Base-by-base conservation (phyloP, 768 basidiomycete species). In the Pisolithus marmoratus region DNA sequence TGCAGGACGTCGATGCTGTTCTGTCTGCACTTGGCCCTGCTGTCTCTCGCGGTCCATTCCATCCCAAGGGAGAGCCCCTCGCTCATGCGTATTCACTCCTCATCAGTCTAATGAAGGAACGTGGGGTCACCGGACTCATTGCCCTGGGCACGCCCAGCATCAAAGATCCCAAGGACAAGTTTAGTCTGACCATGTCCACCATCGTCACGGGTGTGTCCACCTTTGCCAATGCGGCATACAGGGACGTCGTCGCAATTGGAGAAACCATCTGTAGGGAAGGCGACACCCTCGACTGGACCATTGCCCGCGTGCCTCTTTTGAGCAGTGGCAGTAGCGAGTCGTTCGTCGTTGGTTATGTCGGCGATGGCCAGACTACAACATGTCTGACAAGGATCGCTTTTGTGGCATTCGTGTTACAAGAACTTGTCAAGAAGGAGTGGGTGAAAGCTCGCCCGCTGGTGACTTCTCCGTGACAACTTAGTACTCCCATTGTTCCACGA, bases 101-200 rank as follows among this genome's bases (percentile, higher is more conserved):
- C 58, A 72, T 90, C 57, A 73, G 74, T 19, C 50, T 74, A 46
- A 85, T 88, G 85, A 68, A 72, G 51, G 64, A 71, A 29, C 70
- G 74, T 34, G 59, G 66, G 29, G 72, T 87, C 54, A 78, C 71
- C 37, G 80, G 86, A 5, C 73, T 89, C 58, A 75, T 90, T 46
- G 74, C 76, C 23, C 79, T 90, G 15, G 84, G 84, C 11, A 87
- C 87, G 1, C 68, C 81, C 4, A 84, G 84, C 38, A 83, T 83
- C 56, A 69, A 68, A 41, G 86, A 88, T 65, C 70, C 75, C 20
- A 64, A 74, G 45, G 87, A 89, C 68, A 77, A 77, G 54, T 77
- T 68, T 58, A 82, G 74, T 65, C 46, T 74, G 40, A 53, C 51
- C n/a, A 61, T 60, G 56, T 60, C 67, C 3, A 58, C 67, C 11